These are phyloP conservation scores for Fusarium udum DNA, from an alignment of 2,329 filamentous ascomycete species.

Conservation along the genomic window DNA sequence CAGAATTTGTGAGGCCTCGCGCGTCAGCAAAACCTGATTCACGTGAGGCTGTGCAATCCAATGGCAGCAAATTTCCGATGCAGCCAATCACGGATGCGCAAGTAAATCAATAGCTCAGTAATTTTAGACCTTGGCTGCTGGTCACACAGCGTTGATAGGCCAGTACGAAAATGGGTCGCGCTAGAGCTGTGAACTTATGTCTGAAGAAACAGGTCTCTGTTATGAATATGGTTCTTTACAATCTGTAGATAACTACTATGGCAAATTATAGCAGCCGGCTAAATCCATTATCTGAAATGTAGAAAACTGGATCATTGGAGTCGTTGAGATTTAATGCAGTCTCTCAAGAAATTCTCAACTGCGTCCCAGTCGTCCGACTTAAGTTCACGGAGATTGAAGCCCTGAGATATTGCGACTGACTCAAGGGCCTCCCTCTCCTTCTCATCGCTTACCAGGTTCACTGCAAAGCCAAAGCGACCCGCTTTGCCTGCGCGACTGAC, in stretches of 20 bases:
- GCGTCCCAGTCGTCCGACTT: background rate
- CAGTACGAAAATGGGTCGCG: background rate
- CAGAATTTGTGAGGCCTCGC: background rate
- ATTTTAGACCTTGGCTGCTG: background rate
- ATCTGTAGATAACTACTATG: rapidly evolving
- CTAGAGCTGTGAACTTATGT: background rate
- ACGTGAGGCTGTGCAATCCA: constrained; percentile 23
- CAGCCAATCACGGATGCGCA: background rate
- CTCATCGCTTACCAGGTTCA: background rate
- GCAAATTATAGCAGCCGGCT: rapidly evolving
- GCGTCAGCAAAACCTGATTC: constrained; percentile 16
- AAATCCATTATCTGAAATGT: rapidly evolving
- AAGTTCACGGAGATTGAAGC: background rate
- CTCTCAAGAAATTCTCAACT: background rate
- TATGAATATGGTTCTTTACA: rapidly evolving
- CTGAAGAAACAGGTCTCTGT: background rate
- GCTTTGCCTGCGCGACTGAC: background rate
- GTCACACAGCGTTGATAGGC: background rate
- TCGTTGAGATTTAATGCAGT: background rate
- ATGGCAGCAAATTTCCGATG: constrained; percentile 6
- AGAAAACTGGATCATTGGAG: background rate
- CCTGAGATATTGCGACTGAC: background rate
- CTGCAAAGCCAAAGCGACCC: background rate
- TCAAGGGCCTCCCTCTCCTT: rapidly evolving
- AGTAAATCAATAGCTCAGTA: background rate